phyloP scores from a whole-genome alignment of 2,329 filamentous ascomycete genomes.

The Teratosphaeria epicoccoides region DNA sequence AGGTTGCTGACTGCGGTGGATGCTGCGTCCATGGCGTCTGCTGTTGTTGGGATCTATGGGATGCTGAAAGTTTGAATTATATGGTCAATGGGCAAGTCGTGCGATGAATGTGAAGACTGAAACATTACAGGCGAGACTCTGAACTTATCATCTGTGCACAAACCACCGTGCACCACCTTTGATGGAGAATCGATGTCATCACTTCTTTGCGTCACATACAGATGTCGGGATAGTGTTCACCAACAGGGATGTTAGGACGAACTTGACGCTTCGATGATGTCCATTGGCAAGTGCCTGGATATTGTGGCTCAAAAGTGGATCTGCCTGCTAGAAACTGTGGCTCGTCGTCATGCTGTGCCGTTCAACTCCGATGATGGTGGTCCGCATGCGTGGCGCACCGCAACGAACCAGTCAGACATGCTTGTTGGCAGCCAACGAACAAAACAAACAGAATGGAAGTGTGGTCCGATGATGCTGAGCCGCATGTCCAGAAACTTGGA shows the following conservation, averaged over 20 bases:
- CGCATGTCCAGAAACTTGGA: neutral
- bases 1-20: constrained; percentile 3
- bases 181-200: neutral
- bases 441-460: neutral
- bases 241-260: neutral
- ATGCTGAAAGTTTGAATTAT: neutral
- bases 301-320: neutral
- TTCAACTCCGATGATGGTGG: neutral
- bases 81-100: neutral
- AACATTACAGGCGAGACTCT: neutral
- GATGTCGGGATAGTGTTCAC: neutral
- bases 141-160: neutral
- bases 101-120: neutral
- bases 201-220: neutral
- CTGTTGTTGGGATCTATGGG: neutral
- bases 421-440: too few species aligned
- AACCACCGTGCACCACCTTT: neutral
- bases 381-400: too few species aligned
- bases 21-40: constrained; percentile 3
- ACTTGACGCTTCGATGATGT: neutral
- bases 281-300: neutral
- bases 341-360: neutral
- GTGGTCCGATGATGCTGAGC: neutral
- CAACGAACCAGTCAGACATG: too few species aligned
- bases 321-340: neutral